Percentiles rank a stretch among this genome's conserved stretches.
These are phyloP conservation scores for Candolleomyces efflorescens DNA, from an alignment of 768 basidiomycete genomes.

Conservation along the genomic window DNA sequence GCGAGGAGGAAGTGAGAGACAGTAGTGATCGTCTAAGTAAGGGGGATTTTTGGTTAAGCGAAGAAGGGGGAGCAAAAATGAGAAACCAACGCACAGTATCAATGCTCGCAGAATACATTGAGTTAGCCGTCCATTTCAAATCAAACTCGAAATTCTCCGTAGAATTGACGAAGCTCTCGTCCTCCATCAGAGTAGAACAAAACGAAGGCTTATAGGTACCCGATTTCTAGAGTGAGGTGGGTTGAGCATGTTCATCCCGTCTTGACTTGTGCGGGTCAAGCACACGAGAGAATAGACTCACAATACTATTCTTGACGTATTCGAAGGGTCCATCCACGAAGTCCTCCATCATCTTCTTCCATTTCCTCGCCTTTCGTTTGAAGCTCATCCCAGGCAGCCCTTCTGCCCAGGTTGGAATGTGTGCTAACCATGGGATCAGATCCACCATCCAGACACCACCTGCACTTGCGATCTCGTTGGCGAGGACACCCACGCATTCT, in stretches of 20 bases:
- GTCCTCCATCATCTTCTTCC: conserved; percentile 63
- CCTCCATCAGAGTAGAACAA: conserved; percentile 54
- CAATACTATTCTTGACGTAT: conserved; percentile 54
- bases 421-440: conserved; percentile 43
- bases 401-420: conserved; percentile 55
- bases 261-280: conserved; percentile 1
- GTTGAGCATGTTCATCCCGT: conserved; percentile 1
- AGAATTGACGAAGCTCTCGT: conserved; percentile 29
- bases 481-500: conserved; percentile 37
- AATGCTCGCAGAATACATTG: conserved; percentile 67
- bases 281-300: conserved; percentile 23
- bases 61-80: neutral
- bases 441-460: conserved; percentile 50
- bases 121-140: conserved; percentile 79
- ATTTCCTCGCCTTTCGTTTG: conserved; percentile 51
- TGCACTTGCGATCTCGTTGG: conserved; percentile 37
- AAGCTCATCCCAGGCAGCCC: conserved; percentile 58
- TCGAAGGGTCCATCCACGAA: conserved; percentile 63
- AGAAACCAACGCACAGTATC: conserved; percentile 47
- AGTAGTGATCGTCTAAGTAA: conserved; percentile 46
- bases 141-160: conserved; percentile 55
- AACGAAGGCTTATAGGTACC: conserved; percentile 37
- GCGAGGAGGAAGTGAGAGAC: conserved; percentile 62
- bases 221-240: conserved; percentile 29
- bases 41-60: neutral